A percentile compares a stretch with the other conserved stretches of the same genome.
phyloP scores from a whole-genome alignment of 2,329 filamentous ascomycete genomes.

The Pyrenochaeta sp. region DNA sequence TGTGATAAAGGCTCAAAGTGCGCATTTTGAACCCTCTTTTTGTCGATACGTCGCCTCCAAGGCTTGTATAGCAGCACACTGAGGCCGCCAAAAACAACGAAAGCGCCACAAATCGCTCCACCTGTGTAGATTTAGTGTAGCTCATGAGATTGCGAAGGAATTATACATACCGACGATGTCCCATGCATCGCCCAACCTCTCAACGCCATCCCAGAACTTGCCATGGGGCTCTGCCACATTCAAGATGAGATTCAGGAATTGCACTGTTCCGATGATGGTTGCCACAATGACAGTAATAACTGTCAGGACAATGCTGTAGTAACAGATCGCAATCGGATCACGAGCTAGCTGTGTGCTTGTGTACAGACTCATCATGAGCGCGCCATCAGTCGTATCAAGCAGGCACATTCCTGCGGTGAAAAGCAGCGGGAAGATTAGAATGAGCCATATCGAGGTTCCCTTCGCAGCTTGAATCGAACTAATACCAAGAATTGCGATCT shows the following conservation, averaged over 20 bases:
- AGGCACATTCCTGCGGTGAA: conserved; percentile 97
- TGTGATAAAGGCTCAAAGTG: conserved; percentile 39
- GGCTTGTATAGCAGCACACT: conserved; percentile 80
- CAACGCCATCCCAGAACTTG: conserved; percentile 89
- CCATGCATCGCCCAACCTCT: conserved; percentile 53
- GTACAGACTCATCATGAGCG: conserved; percentile 94
- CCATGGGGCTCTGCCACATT: conserved; percentile 78
- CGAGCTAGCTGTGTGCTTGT: conserved; percentile 78
- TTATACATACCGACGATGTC: conserved; percentile 43
- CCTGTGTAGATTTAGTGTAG: conserved; percentile 30
- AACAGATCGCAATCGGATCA: conserved; percentile 87
- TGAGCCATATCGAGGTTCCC: conserved; percentile 92
- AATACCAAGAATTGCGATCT: conserved; percentile 91
- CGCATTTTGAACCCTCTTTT: conserved; percentile 32
- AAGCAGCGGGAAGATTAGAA: conserved; percentile 86
- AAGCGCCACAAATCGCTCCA: conserved; percentile 84
- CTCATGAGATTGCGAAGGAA: neutral
- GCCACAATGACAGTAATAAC: conserved; percentile 84
- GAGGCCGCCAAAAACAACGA: conserved; percentile 76
- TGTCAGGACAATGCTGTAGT: conserved; percentile 90
- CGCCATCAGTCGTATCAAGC: conserved; percentile 89
- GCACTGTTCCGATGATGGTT: conserved; percentile 83
- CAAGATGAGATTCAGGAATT: conserved; percentile 79
- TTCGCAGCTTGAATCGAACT: conserved; percentile 84
- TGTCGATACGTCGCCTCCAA: conserved; percentile 72